Evolutionary conservation across 2,329 filamentous ascomycete genomes (phyloP).

Genomic region (Penicillium sp.): DNA sequence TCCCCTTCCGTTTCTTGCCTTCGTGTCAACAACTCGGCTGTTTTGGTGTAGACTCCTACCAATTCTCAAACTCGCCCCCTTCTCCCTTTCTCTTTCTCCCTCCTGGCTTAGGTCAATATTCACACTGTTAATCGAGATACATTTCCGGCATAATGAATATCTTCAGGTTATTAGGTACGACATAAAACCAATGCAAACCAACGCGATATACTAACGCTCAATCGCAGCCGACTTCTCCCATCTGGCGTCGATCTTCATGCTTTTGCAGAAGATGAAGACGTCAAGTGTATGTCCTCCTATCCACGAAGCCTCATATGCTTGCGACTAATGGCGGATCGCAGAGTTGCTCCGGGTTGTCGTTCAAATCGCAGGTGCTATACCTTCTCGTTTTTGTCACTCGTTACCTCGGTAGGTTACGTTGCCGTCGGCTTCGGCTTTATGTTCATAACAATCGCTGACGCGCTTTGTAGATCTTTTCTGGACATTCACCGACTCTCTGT

Average conservation of each 20-base stretch:
- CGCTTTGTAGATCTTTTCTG: constrained; percentile 62
- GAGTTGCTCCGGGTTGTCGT: constrained; percentile 96
- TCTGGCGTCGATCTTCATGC: constrained; percentile 82
- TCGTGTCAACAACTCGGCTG: constrained; percentile 34
- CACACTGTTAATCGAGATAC: neutral
- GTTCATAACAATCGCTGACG: neutral
- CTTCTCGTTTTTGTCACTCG: constrained; percentile 86
- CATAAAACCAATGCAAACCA: neutral
- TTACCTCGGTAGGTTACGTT: constrained; percentile 60
- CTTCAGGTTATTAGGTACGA: constrained; percentile 57
- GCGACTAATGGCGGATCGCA: constrained; percentile 33
- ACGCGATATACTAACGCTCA: constrained; percentile 12
- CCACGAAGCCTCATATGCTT: neutral
- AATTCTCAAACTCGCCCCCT: constrained; percentile 1
- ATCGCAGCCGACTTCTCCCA: constrained; percentile 82
- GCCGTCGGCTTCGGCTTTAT: neutral
- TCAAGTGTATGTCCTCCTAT: constrained; percentile 58
- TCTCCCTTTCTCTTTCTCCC: neutral
- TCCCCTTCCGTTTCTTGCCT: constrained; percentile 25
- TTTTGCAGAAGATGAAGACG: constrained; percentile 92
- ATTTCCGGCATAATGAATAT: constrained; percentile 53
- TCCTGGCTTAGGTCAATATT: neutral
- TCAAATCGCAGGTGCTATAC: constrained; percentile 96
- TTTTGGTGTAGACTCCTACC: neutral
- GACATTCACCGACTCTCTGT: constrained; percentile 68